phyloP scores from a whole-genome alignment of 164 flowering plant genomes.

The Buxus sempervirens region DNA sequence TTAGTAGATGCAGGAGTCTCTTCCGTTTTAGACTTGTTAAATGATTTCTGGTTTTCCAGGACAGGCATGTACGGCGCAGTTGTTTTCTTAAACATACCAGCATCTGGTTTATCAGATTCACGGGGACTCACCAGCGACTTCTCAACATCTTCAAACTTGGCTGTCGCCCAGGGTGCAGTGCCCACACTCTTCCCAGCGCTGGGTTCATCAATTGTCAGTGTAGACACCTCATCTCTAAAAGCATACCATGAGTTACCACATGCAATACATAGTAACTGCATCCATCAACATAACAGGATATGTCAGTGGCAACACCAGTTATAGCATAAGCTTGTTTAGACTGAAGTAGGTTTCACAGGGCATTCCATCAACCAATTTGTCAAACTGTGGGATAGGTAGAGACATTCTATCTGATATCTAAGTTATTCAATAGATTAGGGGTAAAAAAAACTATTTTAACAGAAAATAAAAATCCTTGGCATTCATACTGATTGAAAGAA shows the following conservation, averaged over 20 bases:
- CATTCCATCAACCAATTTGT: no score
- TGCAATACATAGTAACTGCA: conserved; percentile 78
- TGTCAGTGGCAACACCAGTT: no score
- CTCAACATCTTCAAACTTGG: conserved; percentile 80
- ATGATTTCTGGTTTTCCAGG: conserved; percentile 59
- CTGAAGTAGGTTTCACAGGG: no score
- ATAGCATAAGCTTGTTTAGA: no score
- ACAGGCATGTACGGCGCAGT: conserved; percentile 50
- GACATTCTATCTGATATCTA: no score
- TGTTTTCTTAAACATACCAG: conserved; percentile 45
- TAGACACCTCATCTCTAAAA: conserved; percentile 77
- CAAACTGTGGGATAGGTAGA: no score
- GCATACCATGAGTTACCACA: conserved; percentile 93
- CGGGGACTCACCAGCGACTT: conserved; percentile 67
- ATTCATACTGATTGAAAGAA: neutral
- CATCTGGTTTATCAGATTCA: conserved; percentile 20
- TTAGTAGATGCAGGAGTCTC: conserved; percentile 15
- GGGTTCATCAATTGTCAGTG: conserved; percentile 68
- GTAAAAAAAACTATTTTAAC: no score
- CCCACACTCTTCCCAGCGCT: conserved; percentile 35
- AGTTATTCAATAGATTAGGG: no score
- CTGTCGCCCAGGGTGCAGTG: conserved; percentile 77
- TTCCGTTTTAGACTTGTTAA: conserved; percentile 38
- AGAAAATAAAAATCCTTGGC: no score
- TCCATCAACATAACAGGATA: neutral